These are phyloP conservation scores for Sphaerulina musiva DNA, from an alignment of 2,329 filamentous ascomycete genomes.

Conservation along the genomic window DNA sequence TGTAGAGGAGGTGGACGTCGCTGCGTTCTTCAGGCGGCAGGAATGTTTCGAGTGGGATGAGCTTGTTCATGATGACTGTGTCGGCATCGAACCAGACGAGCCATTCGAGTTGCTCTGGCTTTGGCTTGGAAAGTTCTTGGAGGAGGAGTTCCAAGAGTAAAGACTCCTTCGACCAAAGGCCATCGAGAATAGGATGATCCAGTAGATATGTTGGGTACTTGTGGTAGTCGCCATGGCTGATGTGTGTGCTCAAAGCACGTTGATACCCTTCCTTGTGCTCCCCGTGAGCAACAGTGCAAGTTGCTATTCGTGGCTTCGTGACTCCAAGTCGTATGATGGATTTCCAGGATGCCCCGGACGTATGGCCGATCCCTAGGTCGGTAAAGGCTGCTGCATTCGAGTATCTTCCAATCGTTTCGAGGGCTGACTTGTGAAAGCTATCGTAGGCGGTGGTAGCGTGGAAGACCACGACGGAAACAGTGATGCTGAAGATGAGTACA, in stretches of 20 bases:
- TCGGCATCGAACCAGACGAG: slow-evolving; percentile 41
- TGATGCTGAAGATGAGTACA: not conserved
- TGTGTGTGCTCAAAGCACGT: slow-evolving; percentile 37
- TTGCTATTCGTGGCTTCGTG: not conserved
- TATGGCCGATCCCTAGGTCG: not conserved
- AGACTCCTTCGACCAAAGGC: slow-evolving; percentile 41
- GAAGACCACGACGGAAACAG: not conserved
- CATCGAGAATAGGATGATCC: slow-evolving; percentile 36
- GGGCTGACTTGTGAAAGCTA: not conserved
- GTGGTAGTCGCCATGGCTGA: slow-evolving; percentile 35
- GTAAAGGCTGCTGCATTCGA: not conserved
- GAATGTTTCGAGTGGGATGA: slow-evolving; percentile 36
- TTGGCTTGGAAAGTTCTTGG: slow-evolving; percentile 34
- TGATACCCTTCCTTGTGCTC: slow-evolving; percentile 33
- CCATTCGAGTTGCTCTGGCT: slow-evolving; percentile 36
- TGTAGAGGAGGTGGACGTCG: slow-evolving; percentile 34
- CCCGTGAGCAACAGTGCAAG: not conserved
- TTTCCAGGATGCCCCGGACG: not conserved
- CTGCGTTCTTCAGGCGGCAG: slow-evolving; percentile 31
- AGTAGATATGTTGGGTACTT: slow-evolving; percentile 39
- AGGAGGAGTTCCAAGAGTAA: slow-evolving; percentile 38
- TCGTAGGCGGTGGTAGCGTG: not conserved
- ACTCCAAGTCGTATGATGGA: not conserved
- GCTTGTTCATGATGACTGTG: slow-evolving; percentile 38
- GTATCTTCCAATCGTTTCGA: not conserved